Percentiles rank a stretch among this genome's conserved stretches.
Evolutionary conservation across 2,329 filamentous ascomycete species (phyloP).

Genomic region (Colletotrichum australisinense): DNA sequence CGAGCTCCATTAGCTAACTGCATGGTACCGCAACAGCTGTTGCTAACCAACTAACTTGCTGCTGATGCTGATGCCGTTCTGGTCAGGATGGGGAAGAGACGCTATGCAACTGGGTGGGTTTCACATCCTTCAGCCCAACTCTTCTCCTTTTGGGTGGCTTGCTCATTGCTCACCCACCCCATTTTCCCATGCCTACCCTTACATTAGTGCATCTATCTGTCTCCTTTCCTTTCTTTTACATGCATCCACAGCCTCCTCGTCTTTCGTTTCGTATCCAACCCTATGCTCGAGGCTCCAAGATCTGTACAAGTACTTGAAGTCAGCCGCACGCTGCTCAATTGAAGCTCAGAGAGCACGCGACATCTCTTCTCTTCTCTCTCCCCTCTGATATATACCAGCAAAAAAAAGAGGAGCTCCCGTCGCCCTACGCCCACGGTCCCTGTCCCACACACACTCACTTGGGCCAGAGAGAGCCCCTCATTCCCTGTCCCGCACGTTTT

Average conservation of each 20-base stretch:
- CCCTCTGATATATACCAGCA: conserved; percentile 7
- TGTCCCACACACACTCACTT: conserved; percentile 7
- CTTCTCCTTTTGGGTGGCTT: conserved; percentile 15
- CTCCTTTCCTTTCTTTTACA: conserved; percentile 9
- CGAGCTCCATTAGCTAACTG: conserved; percentile 27
- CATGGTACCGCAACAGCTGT: conserved; percentile 19
- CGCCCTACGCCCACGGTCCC: conserved; percentile 13
- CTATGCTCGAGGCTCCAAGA: neutral
- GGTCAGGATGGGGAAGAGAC: conserved; percentile 3
- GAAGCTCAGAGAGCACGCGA: conserved; percentile 8
- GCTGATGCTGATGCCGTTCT: neutral
- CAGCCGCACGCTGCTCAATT: conserved; percentile 7
- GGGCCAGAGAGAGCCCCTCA: conserved; percentile 16
- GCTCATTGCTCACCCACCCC: conserved; percentile 3
- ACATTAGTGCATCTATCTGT: neutral
- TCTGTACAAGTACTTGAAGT: neutral
- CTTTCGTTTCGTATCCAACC: conserved; percentile 1
- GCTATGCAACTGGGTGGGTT: conserved; percentile 33
- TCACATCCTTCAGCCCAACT: conserved; percentile 31
- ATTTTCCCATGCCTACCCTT: neutral
- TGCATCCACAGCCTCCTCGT: neutral
- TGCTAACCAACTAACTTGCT: neutral
- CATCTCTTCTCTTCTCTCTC: neutral
- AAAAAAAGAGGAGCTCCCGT: neutral
- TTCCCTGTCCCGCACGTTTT: conserved; percentile 25